These are phyloP conservation scores for Dactylellina sp. DNA, from an alignment of 2,329 filamentous ascomycete species.

Conservation along the genomic window DNA sequence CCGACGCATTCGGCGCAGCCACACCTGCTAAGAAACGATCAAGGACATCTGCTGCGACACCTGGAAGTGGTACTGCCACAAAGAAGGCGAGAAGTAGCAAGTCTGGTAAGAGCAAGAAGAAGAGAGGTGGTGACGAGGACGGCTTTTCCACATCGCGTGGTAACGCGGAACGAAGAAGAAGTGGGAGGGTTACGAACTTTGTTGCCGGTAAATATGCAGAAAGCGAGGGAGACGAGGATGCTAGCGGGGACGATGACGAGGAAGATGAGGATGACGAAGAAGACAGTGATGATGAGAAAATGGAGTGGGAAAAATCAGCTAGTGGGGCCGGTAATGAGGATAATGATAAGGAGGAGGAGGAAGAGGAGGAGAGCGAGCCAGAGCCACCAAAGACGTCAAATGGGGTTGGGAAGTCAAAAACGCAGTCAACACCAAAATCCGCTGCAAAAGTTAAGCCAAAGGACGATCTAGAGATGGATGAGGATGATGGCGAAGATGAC, in stretches of 20 bases:
- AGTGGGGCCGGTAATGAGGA: slow-evolving; percentile 55
- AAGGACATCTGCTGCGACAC: slow-evolving; percentile 30
- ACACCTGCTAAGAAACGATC: slow-evolving; percentile 57
- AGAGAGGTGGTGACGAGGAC: slow-evolving; percentile 59
- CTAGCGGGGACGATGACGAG: slow-evolving; percentile 65
- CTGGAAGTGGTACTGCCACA: slow-evolving; percentile 39
- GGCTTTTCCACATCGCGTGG: slow-evolving; percentile 55
- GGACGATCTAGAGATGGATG: slow-evolving; percentile 46
- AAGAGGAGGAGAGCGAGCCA: slow-evolving; percentile 49
- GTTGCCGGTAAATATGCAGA: slow-evolving; percentile 62
- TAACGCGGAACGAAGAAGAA: slow-evolving; percentile 61
- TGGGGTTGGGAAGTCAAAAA: slow-evolving; percentile 30
- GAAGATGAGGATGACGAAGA: slow-evolving; percentile 63
- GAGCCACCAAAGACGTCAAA: slow-evolving; percentile 46
- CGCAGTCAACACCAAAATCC: slow-evolving; percentile 29
- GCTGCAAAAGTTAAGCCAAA: slow-evolving; percentile 39
- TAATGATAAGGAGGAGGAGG: slow-evolving; percentile 7
- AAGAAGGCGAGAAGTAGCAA: slow-evolving; percentile 58
- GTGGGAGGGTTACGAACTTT: slow-evolving; percentile 63
- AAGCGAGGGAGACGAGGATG: slow-evolving; percentile 64
- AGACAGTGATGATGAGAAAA: slow-evolving; percentile 60
- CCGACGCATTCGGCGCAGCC: slow-evolving; percentile 38
- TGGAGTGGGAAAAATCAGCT: slow-evolving; percentile 60
- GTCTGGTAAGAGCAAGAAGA: slow-evolving; percentile 61
- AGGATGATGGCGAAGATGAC: slow-evolving; percentile 43